Conservation (phyloP, 768 basidiomycete genomes). For the Termitomyces sp. region DNA sequence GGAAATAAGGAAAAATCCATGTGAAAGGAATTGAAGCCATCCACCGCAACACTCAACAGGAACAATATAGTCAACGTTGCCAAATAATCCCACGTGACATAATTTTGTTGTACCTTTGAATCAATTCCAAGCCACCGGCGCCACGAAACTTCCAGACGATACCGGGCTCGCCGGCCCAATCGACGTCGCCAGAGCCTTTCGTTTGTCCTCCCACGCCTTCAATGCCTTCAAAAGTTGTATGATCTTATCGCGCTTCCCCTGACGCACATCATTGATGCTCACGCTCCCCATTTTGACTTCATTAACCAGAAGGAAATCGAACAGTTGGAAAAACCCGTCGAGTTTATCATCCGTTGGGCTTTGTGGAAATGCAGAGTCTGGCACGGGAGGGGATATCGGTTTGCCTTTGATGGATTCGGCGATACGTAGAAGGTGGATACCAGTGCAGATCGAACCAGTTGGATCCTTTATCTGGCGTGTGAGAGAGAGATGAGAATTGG, state of each 20-base stretch:
- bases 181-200: slow-evolving; percentile 47
- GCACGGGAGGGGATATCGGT: slow-evolving; percentile 62
- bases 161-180: slow-evolving; percentile 35
- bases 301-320: slow-evolving; percentile 90
- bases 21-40: too few species aligned
- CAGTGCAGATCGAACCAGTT: slow-evolving; percentile 44
- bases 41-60: too few species aligned
- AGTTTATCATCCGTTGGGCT: slow-evolving; percentile 70
- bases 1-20: too few species aligned
- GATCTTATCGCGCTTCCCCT: slow-evolving; percentile 78
- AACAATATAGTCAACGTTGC: too few species aligned
- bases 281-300: slow-evolving; percentile 89
- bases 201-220: slow-evolving; percentile 77
- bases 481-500: slow-evolving; percentile 75
- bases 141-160: slow-evolving; percentile 30
- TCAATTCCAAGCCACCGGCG: slow-evolving; percentile 14
- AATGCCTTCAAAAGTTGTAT: slow-evolving; percentile 72
- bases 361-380: slow-evolving; percentile 72
- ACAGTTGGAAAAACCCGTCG: slow-evolving; percentile 81
- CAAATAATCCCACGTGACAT: too few species aligned
- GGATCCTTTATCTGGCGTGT: slow-evolving; percentile 50
- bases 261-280: slow-evolving; percentile 89
- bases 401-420: slow-evolving; percentile 75
- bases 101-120: background rate
- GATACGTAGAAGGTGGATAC: slow-evolving; percentile 77